Percentiles rank a stretch among this genome's conserved stretches.
Conservation (phyloP, 169 alveolate species). For the Neospora caninum region DNA sequence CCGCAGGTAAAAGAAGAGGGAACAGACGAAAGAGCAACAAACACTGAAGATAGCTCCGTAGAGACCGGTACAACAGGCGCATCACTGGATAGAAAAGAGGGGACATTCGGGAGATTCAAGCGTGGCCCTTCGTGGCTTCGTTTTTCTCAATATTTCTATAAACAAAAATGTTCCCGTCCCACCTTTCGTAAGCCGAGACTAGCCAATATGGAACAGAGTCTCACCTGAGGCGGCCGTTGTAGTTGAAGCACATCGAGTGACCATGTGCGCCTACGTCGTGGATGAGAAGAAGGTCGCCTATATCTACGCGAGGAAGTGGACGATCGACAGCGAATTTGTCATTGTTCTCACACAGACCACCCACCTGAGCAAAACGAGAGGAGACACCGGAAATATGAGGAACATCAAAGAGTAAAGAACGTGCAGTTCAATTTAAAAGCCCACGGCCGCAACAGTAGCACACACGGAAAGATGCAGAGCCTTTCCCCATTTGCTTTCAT, state of each 20-base stretch:
- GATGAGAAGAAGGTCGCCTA: conserved; percentile 49
- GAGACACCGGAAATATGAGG: not conserved
- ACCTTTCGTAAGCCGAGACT: not conserved
- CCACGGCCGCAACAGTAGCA: too few relatives aligned
- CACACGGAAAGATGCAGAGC: too few relatives aligned
- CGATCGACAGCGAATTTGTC: conserved; percentile 65
- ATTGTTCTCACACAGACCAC: conserved; percentile 66
- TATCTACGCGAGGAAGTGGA: not conserved
- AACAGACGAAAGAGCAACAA: not conserved
- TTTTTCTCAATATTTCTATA: too few relatives aligned
- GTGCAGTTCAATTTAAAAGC: too few relatives aligned
- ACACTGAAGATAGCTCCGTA: not conserved
- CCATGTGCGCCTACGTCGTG: conserved; percentile 63
- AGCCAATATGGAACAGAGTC: not conserved
- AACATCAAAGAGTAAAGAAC: not conserved
- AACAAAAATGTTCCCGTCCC: too few relatives aligned
- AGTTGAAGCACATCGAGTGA: conserved; percentile 56
- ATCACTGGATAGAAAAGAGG: not conserved
- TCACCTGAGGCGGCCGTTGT: conserved; percentile 59
- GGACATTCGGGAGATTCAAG: not conserved
- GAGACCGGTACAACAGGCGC: not conserved
- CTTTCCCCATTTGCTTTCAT: too few relatives aligned
- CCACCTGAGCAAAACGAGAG: conserved; percentile 24
- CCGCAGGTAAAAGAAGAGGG: not conserved
- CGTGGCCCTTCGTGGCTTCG: not conserved